phyloP scores from a whole-genome alignment of 768 basidiomycete genomes.

The Phlegmacium glaucopus region DNA sequence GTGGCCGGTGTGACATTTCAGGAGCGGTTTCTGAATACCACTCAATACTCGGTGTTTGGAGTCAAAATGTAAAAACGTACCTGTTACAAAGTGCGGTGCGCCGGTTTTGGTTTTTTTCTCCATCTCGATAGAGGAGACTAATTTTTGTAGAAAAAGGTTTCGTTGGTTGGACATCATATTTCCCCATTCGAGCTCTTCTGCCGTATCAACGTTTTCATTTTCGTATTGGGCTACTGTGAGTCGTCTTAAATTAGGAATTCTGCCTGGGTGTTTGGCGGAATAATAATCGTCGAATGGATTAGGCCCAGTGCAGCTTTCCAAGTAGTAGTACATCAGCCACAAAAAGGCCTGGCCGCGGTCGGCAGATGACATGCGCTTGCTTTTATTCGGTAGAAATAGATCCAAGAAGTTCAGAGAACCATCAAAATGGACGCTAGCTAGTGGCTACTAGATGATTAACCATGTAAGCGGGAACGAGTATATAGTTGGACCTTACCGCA shows the following conservation, averaged over 20 bases:
- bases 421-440: constrained; percentile 71
- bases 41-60: background rate
- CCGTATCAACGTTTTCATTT: constrained; percentile 74
- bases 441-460: constrained; percentile 36
- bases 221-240: constrained; percentile 52
- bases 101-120: constrained; percentile 46
- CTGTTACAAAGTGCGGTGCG: constrained; percentile 45
- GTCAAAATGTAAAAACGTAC: constrained; percentile 18
- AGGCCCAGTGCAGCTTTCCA: constrained; percentile 58
- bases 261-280: constrained; percentile 51
- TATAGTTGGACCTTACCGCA: constrained; percentile 44
- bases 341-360: constrained; percentile 79
- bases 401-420: constrained; percentile 74
- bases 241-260: constrained; percentile 58
- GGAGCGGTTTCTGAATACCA: constrained; percentile 5
- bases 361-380: constrained; percentile 55
- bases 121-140: constrained; percentile 52
- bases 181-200: constrained; percentile 78
- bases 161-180: constrained; percentile 68
- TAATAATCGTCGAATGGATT: constrained; percentile 79
- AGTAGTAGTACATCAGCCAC: constrained; percentile 80
- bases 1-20: constrained; percentile 30
- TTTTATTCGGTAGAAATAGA: constrained; percentile 66
- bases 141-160: constrained; percentile 65
- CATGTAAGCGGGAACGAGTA: background rate